Conservation (phyloP, 768 basidiomycete genomes). For the Tricholoma flavovirens region DNA sequence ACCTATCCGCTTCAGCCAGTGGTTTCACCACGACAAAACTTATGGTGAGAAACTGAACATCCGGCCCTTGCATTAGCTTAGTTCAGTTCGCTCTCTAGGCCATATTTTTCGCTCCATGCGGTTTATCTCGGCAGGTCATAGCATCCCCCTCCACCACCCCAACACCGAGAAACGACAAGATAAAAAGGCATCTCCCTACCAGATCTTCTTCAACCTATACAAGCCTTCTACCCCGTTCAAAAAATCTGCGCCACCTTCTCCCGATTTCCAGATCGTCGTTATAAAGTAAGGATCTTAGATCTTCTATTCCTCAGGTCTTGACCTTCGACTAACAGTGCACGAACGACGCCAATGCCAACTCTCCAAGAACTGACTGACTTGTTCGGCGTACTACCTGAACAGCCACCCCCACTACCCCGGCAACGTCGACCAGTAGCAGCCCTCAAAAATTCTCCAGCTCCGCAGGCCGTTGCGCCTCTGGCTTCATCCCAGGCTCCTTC, state of each 20-base stretch:
- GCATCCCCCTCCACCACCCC: conserved; percentile 36
- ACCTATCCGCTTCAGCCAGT: conserved; percentile 44
- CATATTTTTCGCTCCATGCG: conserved; percentile 65
- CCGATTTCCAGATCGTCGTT: conserved; percentile 84
- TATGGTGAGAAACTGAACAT: conserved; percentile 36
- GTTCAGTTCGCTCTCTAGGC: conserved; percentile 34
- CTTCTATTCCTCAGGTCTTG: not conserved
- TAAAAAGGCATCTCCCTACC: conserved; percentile 51
- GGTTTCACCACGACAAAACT: conserved; percentile 45
- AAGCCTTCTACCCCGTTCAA: conserved; percentile 85
- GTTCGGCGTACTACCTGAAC: conserved; percentile 66
- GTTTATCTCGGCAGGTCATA: conserved; percentile 65
- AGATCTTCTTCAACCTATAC: conserved; percentile 85
- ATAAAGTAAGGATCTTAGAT: conserved; percentile 55
- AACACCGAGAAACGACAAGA: conserved; percentile 14
- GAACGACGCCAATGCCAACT: conserved; percentile 77
- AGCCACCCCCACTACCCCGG: conserved; percentile 54
- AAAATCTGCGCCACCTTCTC: conserved; percentile 67
- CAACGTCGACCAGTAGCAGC: conserved; percentile 23
- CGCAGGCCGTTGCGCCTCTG: not conserved
- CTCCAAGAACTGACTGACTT: conserved; percentile 70
- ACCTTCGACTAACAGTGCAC: conserved; percentile 47
- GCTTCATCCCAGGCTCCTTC: conserved; percentile 13
- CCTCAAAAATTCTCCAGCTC: conserved; percentile 10
- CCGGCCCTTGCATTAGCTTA: not conserved